Evolutionary conservation across 257 asterid genomes (phyloP), one percentile per base, ranked within the genome.

Genomic region (Petunia secreta): DNA sequence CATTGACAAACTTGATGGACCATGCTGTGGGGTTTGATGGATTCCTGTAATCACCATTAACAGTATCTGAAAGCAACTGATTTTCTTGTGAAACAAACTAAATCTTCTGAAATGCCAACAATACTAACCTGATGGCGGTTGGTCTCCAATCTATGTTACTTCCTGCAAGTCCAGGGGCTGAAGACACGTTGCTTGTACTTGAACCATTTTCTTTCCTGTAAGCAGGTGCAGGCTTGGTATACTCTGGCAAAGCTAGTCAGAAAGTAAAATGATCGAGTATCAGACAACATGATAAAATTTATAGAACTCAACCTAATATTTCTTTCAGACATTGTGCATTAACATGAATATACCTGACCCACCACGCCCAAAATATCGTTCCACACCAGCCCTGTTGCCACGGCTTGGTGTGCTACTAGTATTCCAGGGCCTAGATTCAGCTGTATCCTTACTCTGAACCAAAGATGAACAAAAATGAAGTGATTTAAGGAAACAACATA

Each of bases 191-290:
- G 68, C 85, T 90, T 57, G 90, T 82, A 64, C 39, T 67, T 16
- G 98, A 83, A 58, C 90, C 95, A 87, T 89, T 89, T 62, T 94
- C 98, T 88, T 91, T 94, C 88, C 85, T 90, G 85, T 85, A 83
- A n/a, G 89, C 84, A 7, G 93, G 69, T 46, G 82, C 94, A 59
- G 86, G 88, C 79, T 82, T 82, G 77, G 86, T 55, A 84, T 92
- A 77, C 79, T 92, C 97, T 94, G 89, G 55, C 36, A 77, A 58
- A 69, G 40, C 11, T 50, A 4, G 44, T 73, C 50, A 73, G 44
- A 50, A 34, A 73, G 4, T 44, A 73, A 73, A 73, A 50, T 2
- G 37, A 34, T 11, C 78, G 62, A 50, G 46, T 73, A 73, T 73
- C 78, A 73, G 46, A 50, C 36, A 73, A 50, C 78, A 73, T 36